A percentile compares a stretch with the other conserved stretches of the same genome.
Evolutionary conservation across 352 stramenopile genomes (phyloP).

Genomic region (Pythium dissotocum): DNA sequence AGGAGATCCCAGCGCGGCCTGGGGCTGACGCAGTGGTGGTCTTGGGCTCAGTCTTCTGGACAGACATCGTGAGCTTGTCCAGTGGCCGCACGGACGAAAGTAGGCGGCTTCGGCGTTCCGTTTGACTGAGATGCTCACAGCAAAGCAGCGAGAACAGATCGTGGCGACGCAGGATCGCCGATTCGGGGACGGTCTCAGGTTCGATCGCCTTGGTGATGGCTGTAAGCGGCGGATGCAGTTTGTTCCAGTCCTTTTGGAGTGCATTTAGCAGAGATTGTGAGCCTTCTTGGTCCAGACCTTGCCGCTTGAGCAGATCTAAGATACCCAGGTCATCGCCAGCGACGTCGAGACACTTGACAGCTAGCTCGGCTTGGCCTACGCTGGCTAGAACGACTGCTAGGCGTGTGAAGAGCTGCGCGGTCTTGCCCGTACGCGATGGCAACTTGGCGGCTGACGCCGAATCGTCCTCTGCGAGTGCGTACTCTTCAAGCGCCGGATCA

Average conservation of each 20-base stretch:
- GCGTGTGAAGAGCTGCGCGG: constrained; percentile 40
- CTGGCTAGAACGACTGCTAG: constrained; percentile 48
- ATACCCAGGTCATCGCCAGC: constrained; percentile 71
- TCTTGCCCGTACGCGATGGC: constrained; percentile 48
- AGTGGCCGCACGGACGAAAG: constrained; percentile 51
- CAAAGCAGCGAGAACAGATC: constrained; percentile 71
- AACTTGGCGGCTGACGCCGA: constrained; percentile 49
- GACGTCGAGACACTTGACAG: constrained; percentile 64
- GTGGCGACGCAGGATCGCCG: constrained; percentile 32
- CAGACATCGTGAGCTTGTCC: constrained; percentile 39
- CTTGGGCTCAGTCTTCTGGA: constrained; percentile 9
- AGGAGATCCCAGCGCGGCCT: constrained; percentile 40
- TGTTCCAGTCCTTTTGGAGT: constrained; percentile 55
- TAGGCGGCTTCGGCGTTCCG: constrained; percentile 68
- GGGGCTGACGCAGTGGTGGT: background rate
- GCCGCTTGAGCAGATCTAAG: constrained; percentile 43
- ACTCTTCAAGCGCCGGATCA: constrained; percentile 70
- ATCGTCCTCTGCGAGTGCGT: constrained; percentile 53
- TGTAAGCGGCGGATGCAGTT: constrained; percentile 55
- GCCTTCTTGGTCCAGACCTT: constrained; percentile 17
- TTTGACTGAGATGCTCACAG: constrained; percentile 53
- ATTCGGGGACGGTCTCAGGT: constrained; percentile 6
- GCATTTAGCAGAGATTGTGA: constrained; percentile 32
- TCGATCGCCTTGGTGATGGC: constrained; percentile 36
- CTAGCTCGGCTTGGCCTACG: constrained; percentile 55